A percentile compares a stretch with the other conserved stretches of the same genome.
These are phyloP conservation scores for Ceratocystis cubensis DNA, from an alignment of 2,329 filamentous ascomycete species.

Conservation along the genomic window DNA sequence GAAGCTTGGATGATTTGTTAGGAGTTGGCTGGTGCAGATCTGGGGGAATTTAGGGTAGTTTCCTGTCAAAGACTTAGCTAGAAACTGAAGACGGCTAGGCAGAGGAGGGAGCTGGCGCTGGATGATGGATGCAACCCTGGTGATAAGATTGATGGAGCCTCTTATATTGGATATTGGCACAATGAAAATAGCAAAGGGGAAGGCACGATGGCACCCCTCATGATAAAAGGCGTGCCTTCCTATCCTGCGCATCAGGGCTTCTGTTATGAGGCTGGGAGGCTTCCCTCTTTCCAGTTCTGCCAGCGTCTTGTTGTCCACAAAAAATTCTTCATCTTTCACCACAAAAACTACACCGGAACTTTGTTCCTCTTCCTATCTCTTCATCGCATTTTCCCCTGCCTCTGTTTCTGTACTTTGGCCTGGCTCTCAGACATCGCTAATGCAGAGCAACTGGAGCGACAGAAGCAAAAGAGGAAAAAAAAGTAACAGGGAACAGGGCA, in stretches of 20 bases:
- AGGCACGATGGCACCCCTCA: background rate
- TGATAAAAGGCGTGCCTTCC: background rate
- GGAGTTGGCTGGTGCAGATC: conserved; percentile 1
- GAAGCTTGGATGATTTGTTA: background rate
- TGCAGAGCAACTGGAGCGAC: no score
- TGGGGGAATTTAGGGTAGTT: background rate
- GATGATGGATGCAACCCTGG: conserved; percentile 4
- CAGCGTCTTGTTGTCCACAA: background rate
- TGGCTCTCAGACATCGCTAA: no score
- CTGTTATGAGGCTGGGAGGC: background rate
- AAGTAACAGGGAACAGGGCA: conserved; percentile 6
- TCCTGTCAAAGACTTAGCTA: background rate
- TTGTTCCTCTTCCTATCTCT: conserved; percentile 8
- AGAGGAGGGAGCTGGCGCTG: background rate
- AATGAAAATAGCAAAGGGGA: background rate
- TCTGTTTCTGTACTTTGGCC: background rate
- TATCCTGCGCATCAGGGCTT: background rate
- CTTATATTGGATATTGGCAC: conserved; percentile 7
- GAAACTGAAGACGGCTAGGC: background rate
- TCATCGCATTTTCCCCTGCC: conserved; percentile 3
- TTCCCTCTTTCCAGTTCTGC: background rate
- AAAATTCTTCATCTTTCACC: background rate
- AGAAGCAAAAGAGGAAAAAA: no score
- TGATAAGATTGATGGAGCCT: background rate
- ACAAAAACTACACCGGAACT: background rate